phyloP scores from a whole-genome alignment of 306 rosid species.

The Acacia acuminata region DNA sequence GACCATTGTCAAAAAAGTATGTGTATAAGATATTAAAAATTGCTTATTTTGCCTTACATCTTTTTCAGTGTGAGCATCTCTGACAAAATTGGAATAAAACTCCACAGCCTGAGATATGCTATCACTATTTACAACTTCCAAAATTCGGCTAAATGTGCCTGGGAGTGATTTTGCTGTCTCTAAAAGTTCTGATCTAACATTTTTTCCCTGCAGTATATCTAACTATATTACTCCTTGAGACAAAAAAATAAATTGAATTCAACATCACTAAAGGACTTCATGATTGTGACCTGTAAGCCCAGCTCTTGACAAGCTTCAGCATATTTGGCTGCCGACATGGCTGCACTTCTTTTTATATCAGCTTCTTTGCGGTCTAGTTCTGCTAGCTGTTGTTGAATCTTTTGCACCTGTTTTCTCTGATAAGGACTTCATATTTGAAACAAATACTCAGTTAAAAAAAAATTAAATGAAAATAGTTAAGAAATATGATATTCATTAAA shows the following conservation, averaged over 20 bases:
- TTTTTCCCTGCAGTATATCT: not conserved
- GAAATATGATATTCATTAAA: not conserved
- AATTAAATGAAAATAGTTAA: not conserved
- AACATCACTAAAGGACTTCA: not conserved
- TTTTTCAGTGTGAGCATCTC: slow-evolving; percentile 6
- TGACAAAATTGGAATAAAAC: not conserved
- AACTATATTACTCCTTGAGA: not conserved
- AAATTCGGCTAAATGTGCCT: not conserved
- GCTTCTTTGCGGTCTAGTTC: slow-evolving; percentile 94
- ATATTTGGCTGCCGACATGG: slow-evolving; percentile 76
- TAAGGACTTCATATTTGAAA: slow-evolving; percentile 65
- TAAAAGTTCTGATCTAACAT: not conserved
- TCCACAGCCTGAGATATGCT: not conserved
- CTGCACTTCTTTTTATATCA: slow-evolving; percentile 84
- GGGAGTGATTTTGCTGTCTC: slow-evolving; percentile 11
- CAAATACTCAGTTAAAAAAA: not conserved
- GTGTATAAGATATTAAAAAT: not conserved
- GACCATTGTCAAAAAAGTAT: not conserved
- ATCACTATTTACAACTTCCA: not conserved
- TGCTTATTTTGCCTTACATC: not conserved
- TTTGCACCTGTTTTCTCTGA: slow-evolving; percentile 90
- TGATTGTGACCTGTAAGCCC: not conserved
- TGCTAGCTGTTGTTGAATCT: slow-evolving; percentile 89
- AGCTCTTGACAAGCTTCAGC: slow-evolving; percentile 95
- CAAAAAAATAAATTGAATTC: not conserved